Percentiles rank a stretch among this genome's conserved stretches.
Conservation (phyloP, 495 filamentous ascomycete species). For the Tuber brumale region DNA sequence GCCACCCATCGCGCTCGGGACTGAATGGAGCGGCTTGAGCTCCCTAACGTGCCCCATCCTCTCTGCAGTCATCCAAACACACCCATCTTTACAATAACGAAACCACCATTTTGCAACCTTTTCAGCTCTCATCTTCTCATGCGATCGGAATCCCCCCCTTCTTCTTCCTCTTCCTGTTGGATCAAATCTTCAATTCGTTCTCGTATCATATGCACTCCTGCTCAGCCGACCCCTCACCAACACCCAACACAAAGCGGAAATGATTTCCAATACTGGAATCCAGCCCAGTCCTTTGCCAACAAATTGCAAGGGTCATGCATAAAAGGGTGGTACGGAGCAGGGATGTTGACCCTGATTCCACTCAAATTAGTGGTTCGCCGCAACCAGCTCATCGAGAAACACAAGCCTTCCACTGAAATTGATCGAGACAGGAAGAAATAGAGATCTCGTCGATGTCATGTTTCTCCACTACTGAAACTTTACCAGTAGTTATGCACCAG, state of each 20-base stretch:
- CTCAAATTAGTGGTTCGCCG: not conserved
- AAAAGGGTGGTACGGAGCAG: not conserved
- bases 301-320: not conserved
- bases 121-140: not conserved
- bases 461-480: not conserved
- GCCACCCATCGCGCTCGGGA: not conserved
- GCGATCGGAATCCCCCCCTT: not conserved
- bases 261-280: not conserved
- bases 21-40: not conserved
- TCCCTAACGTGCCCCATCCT: not conserved
- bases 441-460: not conserved
- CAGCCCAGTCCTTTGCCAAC: not conserved
- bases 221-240: not conserved
- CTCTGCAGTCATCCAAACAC: not conserved
- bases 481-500: not conserved
- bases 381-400: not conserved
- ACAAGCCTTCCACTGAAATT: not conserved
- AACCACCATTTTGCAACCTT: not conserved
- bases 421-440: not conserved
- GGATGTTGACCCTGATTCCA: not conserved
- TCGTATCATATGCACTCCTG: conserved; percentile 1
- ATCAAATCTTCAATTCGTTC: not conserved
- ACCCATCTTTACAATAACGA: not conserved
- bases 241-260: not conserved
- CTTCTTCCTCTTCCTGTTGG: not conserved